Evolutionary conservation across 1,139 yeast species (phyloP).

Genomic region (Geotrichum macrosporum): DNA sequence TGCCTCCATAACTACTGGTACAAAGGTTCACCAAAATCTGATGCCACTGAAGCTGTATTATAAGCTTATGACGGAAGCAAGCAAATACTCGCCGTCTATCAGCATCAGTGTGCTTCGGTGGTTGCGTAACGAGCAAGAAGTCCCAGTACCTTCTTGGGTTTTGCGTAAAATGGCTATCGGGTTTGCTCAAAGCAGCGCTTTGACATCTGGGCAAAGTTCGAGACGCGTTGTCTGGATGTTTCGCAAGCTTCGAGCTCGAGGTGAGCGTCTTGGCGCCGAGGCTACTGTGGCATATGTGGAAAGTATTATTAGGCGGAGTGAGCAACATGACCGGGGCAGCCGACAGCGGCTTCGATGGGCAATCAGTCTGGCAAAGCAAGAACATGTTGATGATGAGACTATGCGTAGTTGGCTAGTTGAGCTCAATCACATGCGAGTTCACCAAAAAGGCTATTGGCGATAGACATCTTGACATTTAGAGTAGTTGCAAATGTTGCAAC

Average conservation of each 20-base stretch:
- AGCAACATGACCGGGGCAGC: constrained; percentile 20
- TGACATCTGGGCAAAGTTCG: constrained; percentile 23
- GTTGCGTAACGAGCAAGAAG: constrained; percentile 21
- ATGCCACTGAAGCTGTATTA: constrained; percentile 14
- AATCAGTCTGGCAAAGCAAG: constrained; percentile 25
- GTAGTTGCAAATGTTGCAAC: too few species aligned
- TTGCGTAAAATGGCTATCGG: constrained; percentile 25
- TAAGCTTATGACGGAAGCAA: constrained; percentile 8
- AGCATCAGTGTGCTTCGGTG: constrained; percentile 13
- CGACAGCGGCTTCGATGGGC: constrained; percentile 27
- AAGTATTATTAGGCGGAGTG: constrained; percentile 10
- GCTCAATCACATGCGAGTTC: constrained; percentile 14
- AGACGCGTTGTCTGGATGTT: constrained; percentile 23
- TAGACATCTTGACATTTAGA: too few species aligned
- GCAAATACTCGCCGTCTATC: constrained; percentile 11
- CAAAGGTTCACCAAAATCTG: not conserved
- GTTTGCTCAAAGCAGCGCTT: constrained; percentile 23
- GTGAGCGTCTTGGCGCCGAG: constrained; percentile 19
- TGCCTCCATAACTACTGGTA: not conserved
- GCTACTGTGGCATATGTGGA: constrained; percentile 17
- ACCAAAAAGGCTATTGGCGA: constrained; percentile 6
- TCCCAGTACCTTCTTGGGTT: constrained; percentile 22
- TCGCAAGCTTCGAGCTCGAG: constrained; percentile 22
- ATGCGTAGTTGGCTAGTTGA: constrained; percentile 22
- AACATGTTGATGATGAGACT: constrained; percentile 22